Conservation (phyloP, 768 basidiomycete genomes). For the Multifurca ochricompacta region DNA sequence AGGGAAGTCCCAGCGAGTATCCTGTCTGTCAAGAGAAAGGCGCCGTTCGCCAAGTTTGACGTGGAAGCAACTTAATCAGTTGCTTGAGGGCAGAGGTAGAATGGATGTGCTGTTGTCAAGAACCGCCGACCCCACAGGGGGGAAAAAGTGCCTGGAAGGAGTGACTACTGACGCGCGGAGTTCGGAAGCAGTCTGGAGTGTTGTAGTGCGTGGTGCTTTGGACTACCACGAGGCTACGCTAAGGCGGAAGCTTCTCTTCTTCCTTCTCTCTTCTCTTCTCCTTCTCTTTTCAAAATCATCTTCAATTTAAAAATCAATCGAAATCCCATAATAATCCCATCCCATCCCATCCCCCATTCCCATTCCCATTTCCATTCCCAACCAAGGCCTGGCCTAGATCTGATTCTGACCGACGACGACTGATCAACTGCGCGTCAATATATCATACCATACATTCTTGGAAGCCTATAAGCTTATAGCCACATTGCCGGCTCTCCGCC, state of each 20-base stretch:
- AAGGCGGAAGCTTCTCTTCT: slow-evolving; percentile 21
- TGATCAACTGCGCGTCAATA: too few relatives aligned
- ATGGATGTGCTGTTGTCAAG: slow-evolving; percentile 18
- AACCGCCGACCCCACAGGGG: slow-evolving; percentile 21
- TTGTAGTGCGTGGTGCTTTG: slow-evolving; percentile 11
- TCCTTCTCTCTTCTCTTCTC: too few relatives aligned
- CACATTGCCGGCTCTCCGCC: slow-evolving; percentile 9
- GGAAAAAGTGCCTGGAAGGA: slow-evolving; percentile 19
- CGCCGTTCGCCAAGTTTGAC: slow-evolving; percentile 17
- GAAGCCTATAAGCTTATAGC: slow-evolving; percentile 7
- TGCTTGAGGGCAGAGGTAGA: slow-evolving; percentile 11
- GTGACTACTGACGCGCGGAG: slow-evolving; percentile 19
- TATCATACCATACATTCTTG: too few relatives aligned
- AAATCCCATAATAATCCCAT: background rate
- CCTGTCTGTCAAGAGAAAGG: slow-evolving; percentile 5
- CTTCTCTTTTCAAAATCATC: too few relatives aligned
- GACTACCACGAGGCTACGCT: slow-evolving; percentile 20
- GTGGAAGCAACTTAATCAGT: slow-evolving; percentile 20
- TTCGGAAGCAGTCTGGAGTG: slow-evolving; percentile 15
- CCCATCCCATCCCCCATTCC: too few relatives aligned
- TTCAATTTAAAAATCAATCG: too few relatives aligned
- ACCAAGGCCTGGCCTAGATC: slow-evolving; percentile 19
- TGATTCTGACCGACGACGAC: too few relatives aligned
- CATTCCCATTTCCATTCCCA: too few relatives aligned
- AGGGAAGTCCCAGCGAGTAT: slow-evolving; percentile 1